Evolutionary conservation across 306 rosid genomes (phyloP), one percentile per base, ranked within the genome.

Genomic region (Myrica gale): DNA sequence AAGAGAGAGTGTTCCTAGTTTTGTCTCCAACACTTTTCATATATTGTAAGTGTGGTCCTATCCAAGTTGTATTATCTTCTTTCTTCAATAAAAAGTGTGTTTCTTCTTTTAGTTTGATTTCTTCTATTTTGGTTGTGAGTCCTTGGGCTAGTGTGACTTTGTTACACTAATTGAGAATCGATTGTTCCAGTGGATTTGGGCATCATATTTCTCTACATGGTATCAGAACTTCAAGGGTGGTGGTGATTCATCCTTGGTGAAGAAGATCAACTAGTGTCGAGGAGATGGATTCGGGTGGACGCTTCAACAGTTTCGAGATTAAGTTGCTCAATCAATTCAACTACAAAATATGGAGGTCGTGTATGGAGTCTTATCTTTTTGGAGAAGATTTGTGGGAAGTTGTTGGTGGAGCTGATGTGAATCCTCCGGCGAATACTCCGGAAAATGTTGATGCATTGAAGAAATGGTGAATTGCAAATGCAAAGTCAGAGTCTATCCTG

Each of bases 371-470:
- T 51, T 51, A 2, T 51, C 56, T 15, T 51, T 7, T 68, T 52
- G 80, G 47, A 17, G 52, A 42, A 66, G 71, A 66, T 23, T 42
- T 66, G 12, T 66, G 32, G 15, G 71, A 9, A n/a, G 45, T 66
- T 42, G 23, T 68, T 52, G 80, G 47, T 43, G 80, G 58, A 19
- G 52, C 1, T 6, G 9, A 44, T 8, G 21, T 9, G 0, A 5
- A 2, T 5, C 3, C 5, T 23, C 57, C 20, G 0, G 5, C 11
- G 1, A 9, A 19, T 4, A 13, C 15, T 52, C 54, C 0, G 0
- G 7, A 20, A 19, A 21, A 20, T 2, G 4, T 0, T 41, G 21
- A 73, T 5, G 41, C 8, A 0, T 55, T 20, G 19, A 73, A 57
- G 76, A 55, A 37, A 7, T 73, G 66, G 66, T 5, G 8, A 0